phyloP scores from a whole-genome alignment of 805 yeast genomes.

The Wickerhamia fluorescens region DNA sequence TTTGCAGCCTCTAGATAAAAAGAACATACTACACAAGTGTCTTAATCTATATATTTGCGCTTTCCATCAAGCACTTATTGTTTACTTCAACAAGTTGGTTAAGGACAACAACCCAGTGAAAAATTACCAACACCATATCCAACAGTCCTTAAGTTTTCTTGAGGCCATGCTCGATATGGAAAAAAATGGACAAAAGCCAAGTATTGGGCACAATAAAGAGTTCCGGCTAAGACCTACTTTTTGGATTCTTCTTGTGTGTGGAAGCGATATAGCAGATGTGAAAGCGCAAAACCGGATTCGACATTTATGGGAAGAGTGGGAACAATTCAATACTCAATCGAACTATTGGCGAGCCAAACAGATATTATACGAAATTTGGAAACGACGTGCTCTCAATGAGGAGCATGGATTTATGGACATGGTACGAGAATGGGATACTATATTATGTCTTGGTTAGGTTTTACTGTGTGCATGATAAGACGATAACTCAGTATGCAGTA shows the following conservation, averaged over 20 bases:
- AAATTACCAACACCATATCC: constrained; percentile 3
- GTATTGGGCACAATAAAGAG: too few relatives aligned
- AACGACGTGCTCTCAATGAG: constrained; percentile 31
- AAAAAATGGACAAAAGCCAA: neutral
- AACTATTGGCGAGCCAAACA: constrained; percentile 54
- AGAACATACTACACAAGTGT: constrained; percentile 30
- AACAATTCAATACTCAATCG: constrained; percentile 12
- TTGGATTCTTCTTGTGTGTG: constrained; percentile 43
- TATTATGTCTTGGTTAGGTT: constrained; percentile 27
- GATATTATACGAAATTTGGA: constrained; percentile 45
- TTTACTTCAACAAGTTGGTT: constrained; percentile 42
- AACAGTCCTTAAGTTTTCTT: constrained; percentile 3
- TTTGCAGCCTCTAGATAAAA: constrained; percentile 19
- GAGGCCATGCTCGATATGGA: constrained; percentile 1
- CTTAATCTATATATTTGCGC: constrained; percentile 29
- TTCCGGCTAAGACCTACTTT: constrained; percentile 36
- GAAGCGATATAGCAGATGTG: constrained; percentile 26
- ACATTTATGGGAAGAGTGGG: constrained; percentile 23
- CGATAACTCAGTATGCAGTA: constrained; percentile 1
- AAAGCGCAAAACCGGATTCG: constrained; percentile 25
- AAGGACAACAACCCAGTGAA: constrained; percentile 13
- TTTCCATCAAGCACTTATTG: constrained; percentile 36
- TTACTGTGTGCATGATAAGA: too few relatives aligned
- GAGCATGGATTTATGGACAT: constrained; percentile 45
- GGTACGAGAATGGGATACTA: constrained; percentile 48